These are phyloP conservation scores for Dendryphion nanum DNA, from an alignment of 2,329 filamentous ascomycete species.

Conservation along the genomic window DNA sequence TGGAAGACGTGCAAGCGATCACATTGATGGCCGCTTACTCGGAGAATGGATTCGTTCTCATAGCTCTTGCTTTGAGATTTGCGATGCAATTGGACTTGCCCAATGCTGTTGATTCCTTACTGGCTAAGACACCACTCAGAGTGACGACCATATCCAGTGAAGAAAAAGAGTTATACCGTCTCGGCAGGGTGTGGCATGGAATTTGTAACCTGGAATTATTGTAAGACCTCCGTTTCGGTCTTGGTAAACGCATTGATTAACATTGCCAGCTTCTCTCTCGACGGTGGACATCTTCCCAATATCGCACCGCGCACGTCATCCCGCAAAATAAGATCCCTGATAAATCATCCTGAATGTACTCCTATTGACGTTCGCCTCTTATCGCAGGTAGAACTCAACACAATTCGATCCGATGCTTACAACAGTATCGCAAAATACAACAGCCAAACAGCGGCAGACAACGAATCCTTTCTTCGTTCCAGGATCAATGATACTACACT, in stretches of 20 bases:
- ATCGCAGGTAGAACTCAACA: constrained; percentile 53
- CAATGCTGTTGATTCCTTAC: constrained; percentile 41
- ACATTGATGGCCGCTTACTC: constrained; percentile 54
- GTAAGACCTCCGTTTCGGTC: constrained; percentile 11
- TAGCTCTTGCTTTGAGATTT: constrained; percentile 52
- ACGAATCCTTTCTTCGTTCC: constrained; percentile 18
- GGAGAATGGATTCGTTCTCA: constrained; percentile 51
- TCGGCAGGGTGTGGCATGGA: constrained; percentile 52
- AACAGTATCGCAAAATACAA: constrained; percentile 14
- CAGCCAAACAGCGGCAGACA: constrained; percentile 6
- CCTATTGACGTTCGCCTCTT: constrained; percentile 53
- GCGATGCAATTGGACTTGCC: constrained; percentile 49
- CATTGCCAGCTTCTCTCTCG: constrained; percentile 41
- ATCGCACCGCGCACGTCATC: constrained; percentile 37
- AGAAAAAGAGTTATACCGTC: constrained; percentile 34
- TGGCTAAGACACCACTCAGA: constrained; percentile 20
- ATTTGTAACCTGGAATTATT: constrained; percentile 53
- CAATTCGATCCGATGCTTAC: constrained; percentile 36
- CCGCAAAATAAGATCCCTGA: constrained; percentile 47
- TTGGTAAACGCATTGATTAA: background rate
- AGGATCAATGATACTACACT: constrained; percentile 20
- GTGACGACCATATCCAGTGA: constrained; percentile 11
- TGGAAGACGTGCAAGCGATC: constrained; percentile 55
- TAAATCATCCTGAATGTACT: constrained; percentile 45
- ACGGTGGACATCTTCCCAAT: constrained; percentile 46